Conservation (phyloP, 305 asterid species). For the Solanum hybrid region DNA sequence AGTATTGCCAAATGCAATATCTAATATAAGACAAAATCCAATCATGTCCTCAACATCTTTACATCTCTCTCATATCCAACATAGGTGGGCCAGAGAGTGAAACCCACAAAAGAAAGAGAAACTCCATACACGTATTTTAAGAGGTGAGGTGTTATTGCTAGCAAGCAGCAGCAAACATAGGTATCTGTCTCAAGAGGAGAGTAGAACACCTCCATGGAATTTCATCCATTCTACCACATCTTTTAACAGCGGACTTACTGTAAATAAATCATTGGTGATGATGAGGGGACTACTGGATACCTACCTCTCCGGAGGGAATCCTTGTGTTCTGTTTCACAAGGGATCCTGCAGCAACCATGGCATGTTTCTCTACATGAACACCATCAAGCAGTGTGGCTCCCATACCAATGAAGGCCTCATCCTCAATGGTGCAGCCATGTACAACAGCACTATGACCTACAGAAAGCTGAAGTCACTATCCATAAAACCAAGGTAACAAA, state of each 20-base stretch:
- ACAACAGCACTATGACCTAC: slow-evolving; percentile 87
- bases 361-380: slow-evolving; percentile 71
- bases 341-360: slow-evolving; percentile 94
- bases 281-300: not conserved
- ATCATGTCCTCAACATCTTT: not conserved
- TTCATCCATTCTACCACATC: not conserved
- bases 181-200: not conserved
- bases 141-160: not conserved
- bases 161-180: not conserved
- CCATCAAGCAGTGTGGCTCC: slow-evolving; percentile 91
- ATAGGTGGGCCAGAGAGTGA: not conserved
- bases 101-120: not conserved
- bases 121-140: not conserved
- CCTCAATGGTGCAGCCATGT: slow-evolving; percentile 85
- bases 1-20: not conserved
- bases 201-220: not conserved
- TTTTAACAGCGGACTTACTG: not conserved
- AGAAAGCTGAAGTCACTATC: not conserved
- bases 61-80: not conserved
- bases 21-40: not conserved
- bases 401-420: slow-evolving; percentile 89
- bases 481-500: not conserved
- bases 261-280: not conserved
- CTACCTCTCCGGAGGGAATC: slow-evolving; percentile 75
- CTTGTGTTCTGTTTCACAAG: slow-evolving; percentile 80